Base-by-base conservation (phyloP, 2,329 filamentous ascomycete species). In the Alternaria triticina region DNA sequence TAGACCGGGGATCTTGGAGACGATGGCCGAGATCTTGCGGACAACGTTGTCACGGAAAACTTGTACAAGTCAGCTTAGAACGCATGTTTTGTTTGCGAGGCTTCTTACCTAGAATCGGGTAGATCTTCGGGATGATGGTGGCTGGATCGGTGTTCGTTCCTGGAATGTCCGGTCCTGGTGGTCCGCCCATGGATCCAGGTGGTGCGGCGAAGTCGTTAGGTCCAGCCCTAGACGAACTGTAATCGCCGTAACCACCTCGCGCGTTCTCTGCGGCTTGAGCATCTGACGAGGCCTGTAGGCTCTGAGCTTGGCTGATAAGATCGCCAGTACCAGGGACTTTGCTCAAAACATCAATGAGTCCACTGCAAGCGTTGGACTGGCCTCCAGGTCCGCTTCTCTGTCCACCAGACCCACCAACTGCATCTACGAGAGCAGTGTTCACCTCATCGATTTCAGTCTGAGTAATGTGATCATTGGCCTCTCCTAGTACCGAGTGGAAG, bases 31-130 rank as follows among this genome's bases (percentile, higher is more conserved):
- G 79, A 99, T 94, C 44, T 90, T 88, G 70, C 93, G 93, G 54
- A 97, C 94, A 58, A 99, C 94, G 74, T 91, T 96, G 83, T 99
- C 96, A 63, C 95, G 88, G 84, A 98, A 99, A 64, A 92, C 87
- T 51, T 51, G 27, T 20, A n/a, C 9, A 7, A 28, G 28, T 51
- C 22, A 51, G 49, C 28, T 36, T 9, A 1, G 1, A 1, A 6
- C 5, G 6, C 8, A 9, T 6, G 3, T 8, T 15, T 36, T 5
- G 28, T 36, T 23, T 12, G 7, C 9, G 20, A 36, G 2, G 3
- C 0, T 13, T 1, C 49, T 25, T 51, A 51, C 49, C 49, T 0
- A 99, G 86, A 64, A 99, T 97, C 1, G 96, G 96, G 74, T 98
- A 98, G 69, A 99, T 97, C 81, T 96, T 83, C 1, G 77, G 76